Percentiles rank a stretch among this genome's conserved stretches.
These are phyloP conservation scores for Sapria himalayana DNA, from an alignment of 345 rosid species.

Conservation along the genomic window DNA sequence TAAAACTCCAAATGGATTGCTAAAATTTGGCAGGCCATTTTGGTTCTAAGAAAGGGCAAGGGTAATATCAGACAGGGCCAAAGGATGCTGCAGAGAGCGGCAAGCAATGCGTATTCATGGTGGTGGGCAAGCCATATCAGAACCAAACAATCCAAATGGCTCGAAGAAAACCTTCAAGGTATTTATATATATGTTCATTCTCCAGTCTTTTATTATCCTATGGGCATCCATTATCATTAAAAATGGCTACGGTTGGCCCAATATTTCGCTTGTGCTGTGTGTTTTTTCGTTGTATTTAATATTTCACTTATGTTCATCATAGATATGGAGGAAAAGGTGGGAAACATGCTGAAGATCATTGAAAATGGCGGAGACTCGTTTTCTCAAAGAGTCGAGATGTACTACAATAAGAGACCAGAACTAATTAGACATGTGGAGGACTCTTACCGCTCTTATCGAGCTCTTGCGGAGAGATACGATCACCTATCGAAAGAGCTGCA, in stretches of 20 bases:
- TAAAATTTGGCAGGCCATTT: too few species aligned
- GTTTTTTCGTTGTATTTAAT: background rate
- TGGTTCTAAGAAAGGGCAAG: too few species aligned
- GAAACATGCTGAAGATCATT: constrained; percentile 30
- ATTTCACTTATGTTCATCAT: constrained; percentile 7
- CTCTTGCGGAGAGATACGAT: constrained; percentile 58
- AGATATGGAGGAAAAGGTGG: constrained; percentile 64
- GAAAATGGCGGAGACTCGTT: constrained; percentile 62
- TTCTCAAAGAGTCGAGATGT: constrained; percentile 58
- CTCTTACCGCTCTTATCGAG: constrained; percentile 40
- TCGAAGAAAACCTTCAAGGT: constrained; percentile 62
- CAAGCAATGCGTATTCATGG: constrained; percentile 72
- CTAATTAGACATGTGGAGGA: constrained; percentile 44
- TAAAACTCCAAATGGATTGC: too few species aligned
- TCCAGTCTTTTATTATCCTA: background rate
- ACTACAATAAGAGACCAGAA: constrained; percentile 56
- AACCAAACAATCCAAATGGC: constrained; percentile 80
- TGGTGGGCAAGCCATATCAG: constrained; percentile 91
- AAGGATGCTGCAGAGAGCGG: constrained; percentile 56
- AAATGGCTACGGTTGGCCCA: too few species aligned
- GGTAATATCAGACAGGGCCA: constrained; percentile 5
- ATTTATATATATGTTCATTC: too few species aligned
- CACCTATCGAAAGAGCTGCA: constrained; percentile 52
- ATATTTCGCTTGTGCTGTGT: background rate
- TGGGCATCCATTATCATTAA: background rate